Evolutionary conservation across 768 basidiomycete species (phyloP).

Genomic region (Serendipita sp.): DNA sequence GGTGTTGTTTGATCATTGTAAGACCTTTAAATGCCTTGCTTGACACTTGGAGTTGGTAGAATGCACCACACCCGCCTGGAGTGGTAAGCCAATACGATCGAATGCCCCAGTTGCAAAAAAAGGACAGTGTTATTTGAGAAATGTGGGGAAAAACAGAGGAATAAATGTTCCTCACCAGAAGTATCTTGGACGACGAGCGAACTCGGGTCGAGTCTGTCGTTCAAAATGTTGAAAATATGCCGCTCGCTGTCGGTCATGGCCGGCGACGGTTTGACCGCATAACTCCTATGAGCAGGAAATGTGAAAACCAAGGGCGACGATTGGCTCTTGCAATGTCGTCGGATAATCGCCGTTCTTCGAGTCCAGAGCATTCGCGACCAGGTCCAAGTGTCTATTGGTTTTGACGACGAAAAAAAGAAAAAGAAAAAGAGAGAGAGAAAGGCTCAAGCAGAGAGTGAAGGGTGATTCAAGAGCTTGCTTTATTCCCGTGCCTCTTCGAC

Average conservation of each 20-base stretch:
- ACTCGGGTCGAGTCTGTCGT: slow-evolving; percentile 58
- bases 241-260: slow-evolving; percentile 42
- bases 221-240: slow-evolving; percentile 55
- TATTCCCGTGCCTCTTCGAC: too few species aligned
- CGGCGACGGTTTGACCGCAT: not conserved
- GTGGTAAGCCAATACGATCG: not conserved
- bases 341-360: not conserved
- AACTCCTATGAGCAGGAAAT: not conserved
- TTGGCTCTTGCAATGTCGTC: too few species aligned
- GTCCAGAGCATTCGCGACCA: not conserved
- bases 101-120: not conserved
- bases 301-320: too few species aligned
- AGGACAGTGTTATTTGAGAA: not conserved
- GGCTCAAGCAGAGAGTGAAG: too few species aligned
- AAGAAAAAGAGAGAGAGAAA: too few species aligned
- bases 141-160: not conserved
- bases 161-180: slow-evolving; percentile 48
- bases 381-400: too few species aligned
- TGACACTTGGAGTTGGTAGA: slow-evolving; percentile 83
- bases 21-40: slow-evolving; percentile 77
- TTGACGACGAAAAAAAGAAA: too few species aligned
- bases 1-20: slow-evolving; percentile 83
- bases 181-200: slow-evolving; percentile 80
- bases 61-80: slow-evolving; percentile 88
- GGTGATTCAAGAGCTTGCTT: too few species aligned